Evolutionary conservation across 176 grass and related monocot genomes (phyloP), one percentile per base, ranked within the genome.

Genomic region (Ensete glaucum): DNA sequence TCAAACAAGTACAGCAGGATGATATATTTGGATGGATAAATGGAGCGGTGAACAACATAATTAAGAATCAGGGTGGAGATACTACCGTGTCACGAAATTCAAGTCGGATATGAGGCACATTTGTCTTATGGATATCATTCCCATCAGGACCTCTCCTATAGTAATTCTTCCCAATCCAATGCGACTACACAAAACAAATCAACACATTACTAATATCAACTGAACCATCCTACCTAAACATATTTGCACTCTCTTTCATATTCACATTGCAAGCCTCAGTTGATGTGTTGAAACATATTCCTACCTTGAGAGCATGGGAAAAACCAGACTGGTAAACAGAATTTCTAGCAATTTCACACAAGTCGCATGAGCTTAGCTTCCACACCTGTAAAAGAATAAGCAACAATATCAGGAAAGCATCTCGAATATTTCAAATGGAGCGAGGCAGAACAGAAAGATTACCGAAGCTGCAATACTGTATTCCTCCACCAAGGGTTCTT

Each of bases 401-500:
- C 71, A 21, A 16, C 52, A 79, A 79, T 52, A 74, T 53, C 56
- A 85, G 77, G 56, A 53, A 54, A 50, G 52, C 52, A 27, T 8
- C 13, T 23, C 2, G 13, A 7, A 22, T 73, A 27, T 8, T 15
- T 3, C 3, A 54, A 9, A 17, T 27, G 8, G 15, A 57, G 7
- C 14, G 2, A 11, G 1, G 9, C 3, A 57, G 57, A 67, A 58
- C 16, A 21, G 22, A 86, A 21, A 13, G 27, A 49, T 84, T 90
- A 92, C 93, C 24, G 93, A 89, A 88, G 93, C 93, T 80, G 93
- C 93, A 14, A 96, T 77, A 65, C 89, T 96, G 58, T 96, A 96
- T 83, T 96, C 93, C 85, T 96, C 89, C 83, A 96, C 93, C 83
- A 96, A 85, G 84, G 89, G 93, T 79, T 96, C 93, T 88, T 96